phyloP scores from a whole-genome alignment of 164 flowering plant genomes.

The Piper betle region DNA sequence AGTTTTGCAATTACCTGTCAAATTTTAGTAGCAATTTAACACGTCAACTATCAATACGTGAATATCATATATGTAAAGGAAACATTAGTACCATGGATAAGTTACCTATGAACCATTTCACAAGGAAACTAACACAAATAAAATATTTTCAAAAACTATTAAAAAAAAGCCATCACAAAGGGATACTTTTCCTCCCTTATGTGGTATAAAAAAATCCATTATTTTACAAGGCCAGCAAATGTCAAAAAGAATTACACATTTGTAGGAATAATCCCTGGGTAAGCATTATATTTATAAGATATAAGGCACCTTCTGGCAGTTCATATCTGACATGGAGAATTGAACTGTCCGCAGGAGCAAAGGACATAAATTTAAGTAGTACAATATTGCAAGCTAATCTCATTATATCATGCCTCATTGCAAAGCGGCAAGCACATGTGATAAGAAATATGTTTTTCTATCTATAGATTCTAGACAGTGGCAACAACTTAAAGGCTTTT shows the following conservation, averaged over 20 bases:
- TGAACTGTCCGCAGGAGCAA: neutral
- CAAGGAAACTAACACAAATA: too few relatives aligned
- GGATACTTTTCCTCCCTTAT: neutral
- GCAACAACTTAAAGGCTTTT: neutral
- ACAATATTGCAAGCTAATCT: neutral
- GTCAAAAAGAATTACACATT: neutral
- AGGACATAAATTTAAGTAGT: neutral
- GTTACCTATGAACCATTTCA: too few relatives aligned
- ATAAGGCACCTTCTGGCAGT: neutral
- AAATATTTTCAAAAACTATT: neutral
- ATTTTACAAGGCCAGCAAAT: neutral
- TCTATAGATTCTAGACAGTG: neutral
- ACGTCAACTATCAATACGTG: neutral
- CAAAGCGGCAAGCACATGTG: neutral
- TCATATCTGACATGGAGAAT: neutral
- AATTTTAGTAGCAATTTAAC: conserved; percentile 7
- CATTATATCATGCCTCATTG: neutral
- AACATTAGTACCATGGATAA: too few relatives aligned
- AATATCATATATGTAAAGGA: too few relatives aligned
- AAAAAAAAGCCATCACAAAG: neutral
- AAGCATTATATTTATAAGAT: too few relatives aligned
- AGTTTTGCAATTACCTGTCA: conserved; percentile 93
- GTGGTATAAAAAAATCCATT: neutral
- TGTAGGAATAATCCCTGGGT: too few relatives aligned
- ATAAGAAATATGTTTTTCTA: neutral